Base-by-base conservation (phyloP, 2,329 filamentous ascomycete genomes). In the Daldinia sp. region DNA sequence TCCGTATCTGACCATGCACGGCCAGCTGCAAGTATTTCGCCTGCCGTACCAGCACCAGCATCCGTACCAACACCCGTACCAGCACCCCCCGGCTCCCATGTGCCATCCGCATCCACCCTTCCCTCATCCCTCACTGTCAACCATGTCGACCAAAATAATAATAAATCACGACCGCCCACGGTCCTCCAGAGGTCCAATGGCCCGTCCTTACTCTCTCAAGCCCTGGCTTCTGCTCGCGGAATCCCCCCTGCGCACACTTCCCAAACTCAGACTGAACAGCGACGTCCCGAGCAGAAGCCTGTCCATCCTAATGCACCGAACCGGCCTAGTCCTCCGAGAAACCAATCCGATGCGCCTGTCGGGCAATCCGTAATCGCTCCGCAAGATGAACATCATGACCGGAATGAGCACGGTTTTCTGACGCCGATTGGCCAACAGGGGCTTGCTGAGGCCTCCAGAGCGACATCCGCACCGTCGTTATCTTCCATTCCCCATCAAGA, bases 141-240 rank as follows among this genome's bases (percentile, higher is more conserved):
- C 73, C 73, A 78, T 78, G 79, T 72, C 68, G 80, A 81, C 73
- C 79, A 78, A 72, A 71, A 72, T 63, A 79, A 83, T 83, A 86
- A 85, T 81, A 86, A 84, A 79, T 72, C 82, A 69, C 79, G 82
- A 75, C 79, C 79, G 71, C 81, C 82, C 76, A 75, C 78, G 69
- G 75, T 79, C 71, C 76, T 79, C 71, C 79, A 81, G 72, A 81
- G 81, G 76, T 81, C 83, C 74, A 80, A 79, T 75, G 86, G 86
- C 70, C 84, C 86, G 73, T 88, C 86, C 65, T 78, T 88, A 74
- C 82, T 88, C 79, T 84, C 85, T 67, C 85, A 88, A 79, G 86
- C 86, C 76, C 81, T 88, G 77, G 86, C 86, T 77, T 86, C 85
- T 79, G 86, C 86, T 75, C 85, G 86, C 75, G 86, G 86, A 75